Evolutionary conservation across 2,329 filamentous ascomycete genomes (phyloP).

Genomic region (Claviceps sorghi): DNA sequence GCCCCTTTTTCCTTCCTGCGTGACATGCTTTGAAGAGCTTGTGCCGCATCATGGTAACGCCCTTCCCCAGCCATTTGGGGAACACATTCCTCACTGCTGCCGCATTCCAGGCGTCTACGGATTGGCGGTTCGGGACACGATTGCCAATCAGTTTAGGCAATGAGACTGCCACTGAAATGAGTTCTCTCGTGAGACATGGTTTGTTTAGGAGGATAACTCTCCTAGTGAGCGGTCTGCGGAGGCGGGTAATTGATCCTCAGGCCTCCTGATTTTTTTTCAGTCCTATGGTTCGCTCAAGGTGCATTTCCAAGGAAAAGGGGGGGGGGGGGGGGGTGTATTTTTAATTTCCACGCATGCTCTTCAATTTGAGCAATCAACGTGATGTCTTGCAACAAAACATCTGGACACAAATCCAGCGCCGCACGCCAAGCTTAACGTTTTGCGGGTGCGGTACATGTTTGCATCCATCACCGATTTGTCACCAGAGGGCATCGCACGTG

Average conservation of each 20-base stretch:
- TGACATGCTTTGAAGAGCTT: background rate
- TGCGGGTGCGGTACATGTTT: background rate
- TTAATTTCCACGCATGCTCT: background rate
- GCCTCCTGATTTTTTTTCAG: background rate
- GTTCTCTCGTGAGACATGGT: background rate
- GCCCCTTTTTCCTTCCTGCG: background rate
- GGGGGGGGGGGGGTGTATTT: background rate
- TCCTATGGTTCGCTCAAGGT: background rate
- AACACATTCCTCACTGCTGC: background rate
- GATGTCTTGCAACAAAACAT: background rate
- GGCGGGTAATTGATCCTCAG: background rate
- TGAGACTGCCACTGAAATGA: background rate
- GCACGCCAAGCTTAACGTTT: background rate
- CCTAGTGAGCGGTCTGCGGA: background rate
- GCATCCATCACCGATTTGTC: background rate
- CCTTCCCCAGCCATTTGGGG: background rate
- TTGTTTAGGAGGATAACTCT: background rate
- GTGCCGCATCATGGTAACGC: background rate
- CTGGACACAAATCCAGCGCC: background rate
- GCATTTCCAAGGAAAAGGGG: background rate
- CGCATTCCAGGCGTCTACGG: background rate
- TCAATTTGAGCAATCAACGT: background rate
- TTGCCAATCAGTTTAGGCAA: background rate
- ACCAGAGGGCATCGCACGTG: background rate
- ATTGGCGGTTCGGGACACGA: background rate